Evolutionary conservation across 2,329 filamentous ascomycete genomes (phyloP).

Genomic region (Colletotrichum sp.): DNA sequence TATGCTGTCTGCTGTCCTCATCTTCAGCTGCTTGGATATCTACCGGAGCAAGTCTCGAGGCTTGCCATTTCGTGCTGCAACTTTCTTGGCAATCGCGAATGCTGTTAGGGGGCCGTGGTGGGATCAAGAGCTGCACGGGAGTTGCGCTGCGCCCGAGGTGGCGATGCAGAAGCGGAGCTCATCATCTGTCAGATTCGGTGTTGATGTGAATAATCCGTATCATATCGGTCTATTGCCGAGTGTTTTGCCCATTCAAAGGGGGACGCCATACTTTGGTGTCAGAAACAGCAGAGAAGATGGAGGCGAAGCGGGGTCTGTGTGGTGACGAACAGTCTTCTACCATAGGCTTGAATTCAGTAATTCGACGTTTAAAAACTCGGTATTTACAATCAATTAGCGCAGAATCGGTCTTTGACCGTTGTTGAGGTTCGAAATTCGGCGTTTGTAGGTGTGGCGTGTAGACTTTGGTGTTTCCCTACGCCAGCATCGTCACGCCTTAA

Average conservation of each 20-base stretch:
- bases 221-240: neutral
- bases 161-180: neutral
- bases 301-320: neutral
- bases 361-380: neutral
- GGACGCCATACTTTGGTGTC: neutral
- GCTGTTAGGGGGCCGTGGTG: constrained; percentile 1
- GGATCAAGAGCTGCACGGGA: neutral
- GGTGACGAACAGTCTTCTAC: neutral
- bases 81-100: constrained; percentile 5
- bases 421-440: neutral
- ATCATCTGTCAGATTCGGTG: neutral
- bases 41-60: constrained; percentile 5
- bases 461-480: neutral
- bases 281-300: neutral
- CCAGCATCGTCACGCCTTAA: neutral
- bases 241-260: neutral
- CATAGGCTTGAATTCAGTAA: neutral
- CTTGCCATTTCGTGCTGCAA: neutral
- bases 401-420: neutral
- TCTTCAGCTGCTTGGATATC: neutral
- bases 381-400: neutral
- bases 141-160: neutral
- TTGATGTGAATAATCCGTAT: neutral
- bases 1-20: neutral
- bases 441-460: neutral